Evolutionary conservation across 164 flowering plant species (phyloP).

Genomic region (Sextonia rubra): DNA sequence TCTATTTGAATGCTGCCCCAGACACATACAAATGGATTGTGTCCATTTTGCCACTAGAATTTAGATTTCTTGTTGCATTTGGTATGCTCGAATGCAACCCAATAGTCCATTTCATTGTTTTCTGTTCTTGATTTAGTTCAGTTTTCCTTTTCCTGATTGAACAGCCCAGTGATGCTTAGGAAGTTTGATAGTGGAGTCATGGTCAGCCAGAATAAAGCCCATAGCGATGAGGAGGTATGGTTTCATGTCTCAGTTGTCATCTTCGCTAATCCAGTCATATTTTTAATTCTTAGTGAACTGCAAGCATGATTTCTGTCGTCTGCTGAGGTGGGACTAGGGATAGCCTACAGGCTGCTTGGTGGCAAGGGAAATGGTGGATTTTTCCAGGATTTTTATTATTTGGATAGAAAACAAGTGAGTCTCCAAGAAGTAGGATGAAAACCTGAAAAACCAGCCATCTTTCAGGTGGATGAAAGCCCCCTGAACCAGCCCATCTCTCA

Average conservation of each 20-base stretch:
- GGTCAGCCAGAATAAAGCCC: conserved; percentile 90
- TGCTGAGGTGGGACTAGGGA: too few relatives aligned
- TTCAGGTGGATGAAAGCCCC: too few relatives aligned
- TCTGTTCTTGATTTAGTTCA: background rate
- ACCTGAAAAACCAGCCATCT: too few relatives aligned
- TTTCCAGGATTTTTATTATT: too few relatives aligned
- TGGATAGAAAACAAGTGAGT: too few relatives aligned
- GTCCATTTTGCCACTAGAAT: background rate
- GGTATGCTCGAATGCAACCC: background rate
- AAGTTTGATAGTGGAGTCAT: conserved; percentile 98
- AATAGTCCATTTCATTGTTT: too few relatives aligned
- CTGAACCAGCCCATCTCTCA: too few relatives aligned
- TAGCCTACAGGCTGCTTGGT: too few relatives aligned
- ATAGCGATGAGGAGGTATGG: conserved; percentile 91
- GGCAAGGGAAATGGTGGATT: too few relatives aligned
- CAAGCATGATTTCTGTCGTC: too few relatives aligned
- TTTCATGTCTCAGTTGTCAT: background rate
- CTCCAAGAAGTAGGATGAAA: too few relatives aligned
- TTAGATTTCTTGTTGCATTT: background rate
- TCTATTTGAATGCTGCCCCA: background rate
- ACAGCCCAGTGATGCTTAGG: conserved; percentile 86
- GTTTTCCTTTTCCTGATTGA: background rate
- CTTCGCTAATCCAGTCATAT: background rate
- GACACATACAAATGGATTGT: background rate
- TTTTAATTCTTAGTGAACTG: background rate